Conservation (phyloP, 116 monocot species). For the Trichopus zeylanicus region DNA sequence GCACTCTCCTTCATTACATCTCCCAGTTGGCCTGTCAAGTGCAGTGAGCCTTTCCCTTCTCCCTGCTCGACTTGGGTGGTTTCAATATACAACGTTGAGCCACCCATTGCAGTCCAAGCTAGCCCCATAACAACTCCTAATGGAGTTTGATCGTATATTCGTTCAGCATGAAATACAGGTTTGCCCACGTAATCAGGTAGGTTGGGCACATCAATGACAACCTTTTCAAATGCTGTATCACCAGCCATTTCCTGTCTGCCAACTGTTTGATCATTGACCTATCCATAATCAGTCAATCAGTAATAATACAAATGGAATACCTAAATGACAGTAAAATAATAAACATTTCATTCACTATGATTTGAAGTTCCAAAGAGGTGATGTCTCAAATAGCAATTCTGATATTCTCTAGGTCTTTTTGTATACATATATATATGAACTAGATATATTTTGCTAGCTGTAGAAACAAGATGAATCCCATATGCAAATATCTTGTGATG, state of each 20-base stretch:
- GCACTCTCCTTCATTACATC: constrained; percentile 99
- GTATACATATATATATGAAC: too few species aligned
- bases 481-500: too few species aligned
- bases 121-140: constrained; percentile 93
- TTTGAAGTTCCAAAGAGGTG: too few species aligned
- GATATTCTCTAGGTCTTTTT: too few species aligned
- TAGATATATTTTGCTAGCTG: too few species aligned
- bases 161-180: constrained; percentile 88
- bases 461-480: too few species aligned
- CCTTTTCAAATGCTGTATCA: constrained; percentile 29
- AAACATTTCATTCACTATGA: too few species aligned
- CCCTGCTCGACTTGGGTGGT: constrained; percentile 66
- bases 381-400: too few species aligned
- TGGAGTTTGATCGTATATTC: constrained; percentile 80
- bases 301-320: neutral
- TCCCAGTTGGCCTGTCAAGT: constrained; percentile 86
- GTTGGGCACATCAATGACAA: constrained; percentile 56
- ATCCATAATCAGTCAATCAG: constrained; percentile 2
- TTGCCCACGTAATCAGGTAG: constrained; percentile 81
- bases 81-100: constrained; percentile 89
- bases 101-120: constrained; percentile 96
- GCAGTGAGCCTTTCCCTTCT: constrained; percentile 79
- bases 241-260: constrained; percentile 5
- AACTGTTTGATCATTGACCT: constrained; percentile 12
- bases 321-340: neutral